phyloP scores from a whole-genome alignment of 2,329 filamentous ascomycete species.

The Penicillium sp. region DNA sequence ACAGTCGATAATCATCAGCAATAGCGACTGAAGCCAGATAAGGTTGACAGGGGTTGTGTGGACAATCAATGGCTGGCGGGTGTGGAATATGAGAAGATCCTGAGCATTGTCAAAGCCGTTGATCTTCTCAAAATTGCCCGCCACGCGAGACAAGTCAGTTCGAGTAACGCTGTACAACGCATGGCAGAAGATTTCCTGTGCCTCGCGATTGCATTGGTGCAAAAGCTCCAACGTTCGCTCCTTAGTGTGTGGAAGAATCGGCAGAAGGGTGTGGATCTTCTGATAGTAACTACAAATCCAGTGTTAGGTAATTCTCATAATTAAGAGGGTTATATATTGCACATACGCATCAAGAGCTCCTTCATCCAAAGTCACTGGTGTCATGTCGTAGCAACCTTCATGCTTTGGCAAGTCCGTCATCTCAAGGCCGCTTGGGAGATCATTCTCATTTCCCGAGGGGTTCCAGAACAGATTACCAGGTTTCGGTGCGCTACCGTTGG shows the following conservation, averaged over 20 bases:
- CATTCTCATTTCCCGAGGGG: conserved; percentile 31
- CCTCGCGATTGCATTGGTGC: conserved; percentile 39
- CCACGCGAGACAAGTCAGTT: conserved; percentile 36
- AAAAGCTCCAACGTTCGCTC: conserved; percentile 39
- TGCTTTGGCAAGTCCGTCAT: conserved; percentile 33
- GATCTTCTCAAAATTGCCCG: conserved; percentile 34
- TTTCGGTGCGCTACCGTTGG: conserved; percentile 32
- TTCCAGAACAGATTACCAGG: conserved; percentile 42
- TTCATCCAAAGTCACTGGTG: conserved; percentile 38
- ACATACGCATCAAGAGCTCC: conserved; percentile 42
- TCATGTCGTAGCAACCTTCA: conserved; percentile 35
- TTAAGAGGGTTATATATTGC: neutral
- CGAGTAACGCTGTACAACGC: conserved; percentile 41
- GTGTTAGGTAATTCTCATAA: conserved; percentile 11
- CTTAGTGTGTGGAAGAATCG: conserved; percentile 42
- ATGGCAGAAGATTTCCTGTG: conserved; percentile 43
- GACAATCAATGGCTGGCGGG: conserved; percentile 37
- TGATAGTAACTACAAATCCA: conserved; percentile 37
- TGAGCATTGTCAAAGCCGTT: conserved; percentile 41
- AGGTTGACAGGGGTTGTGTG: conserved; percentile 39
- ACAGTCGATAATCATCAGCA: conserved; percentile 44
- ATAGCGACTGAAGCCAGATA: conserved; percentile 42
- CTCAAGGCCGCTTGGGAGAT: conserved; percentile 33
- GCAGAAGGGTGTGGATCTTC: conserved; percentile 41
- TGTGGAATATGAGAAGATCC: conserved; percentile 39